These are phyloP conservation scores for Venturia effusa DNA, from an alignment of 2,329 filamentous ascomycete genomes.

Conservation along the genomic window DNA sequence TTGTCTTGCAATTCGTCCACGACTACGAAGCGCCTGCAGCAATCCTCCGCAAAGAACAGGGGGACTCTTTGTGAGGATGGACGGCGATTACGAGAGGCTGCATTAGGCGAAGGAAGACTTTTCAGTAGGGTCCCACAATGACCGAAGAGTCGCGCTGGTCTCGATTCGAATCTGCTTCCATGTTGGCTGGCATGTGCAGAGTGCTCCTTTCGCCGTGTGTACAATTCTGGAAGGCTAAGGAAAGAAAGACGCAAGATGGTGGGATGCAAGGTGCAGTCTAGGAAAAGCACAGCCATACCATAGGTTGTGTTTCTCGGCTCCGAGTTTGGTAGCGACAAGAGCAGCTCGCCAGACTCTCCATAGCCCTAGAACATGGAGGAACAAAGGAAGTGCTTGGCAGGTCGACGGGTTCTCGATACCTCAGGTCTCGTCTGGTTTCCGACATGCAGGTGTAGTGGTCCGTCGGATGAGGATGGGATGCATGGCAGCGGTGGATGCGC, in stretches of 20 bases:
- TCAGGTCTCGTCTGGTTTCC: not conserved
- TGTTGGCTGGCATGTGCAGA: not conserved
- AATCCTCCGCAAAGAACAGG: not conserved
- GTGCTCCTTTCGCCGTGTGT: not conserved
- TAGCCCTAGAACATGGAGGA: not conserved
- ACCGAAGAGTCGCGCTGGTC: not conserved
- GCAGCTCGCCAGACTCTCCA: not conserved
- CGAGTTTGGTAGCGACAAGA: not conserved
- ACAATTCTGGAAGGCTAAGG: not conserved
- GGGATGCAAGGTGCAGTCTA: not conserved
- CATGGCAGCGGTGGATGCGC: not conserved
- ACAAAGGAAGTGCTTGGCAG: not conserved
- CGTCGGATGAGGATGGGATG: not conserved
- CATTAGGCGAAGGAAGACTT: slow-evolving; percentile 1
- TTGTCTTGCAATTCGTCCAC: not conserved
- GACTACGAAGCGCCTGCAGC: not conserved
- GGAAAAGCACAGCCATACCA: no score
- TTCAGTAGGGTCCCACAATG: not conserved
- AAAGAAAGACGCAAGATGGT: not conserved
- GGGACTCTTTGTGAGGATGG: not conserved
- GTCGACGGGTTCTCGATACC: not conserved
- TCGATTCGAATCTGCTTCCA: not conserved
- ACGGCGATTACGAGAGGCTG: not conserved
- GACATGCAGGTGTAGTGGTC: not conserved
- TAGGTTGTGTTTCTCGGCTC: not conserved